Base-by-base conservation (phyloP, 805 yeast species). In the Yarrowia sp. region DNA sequence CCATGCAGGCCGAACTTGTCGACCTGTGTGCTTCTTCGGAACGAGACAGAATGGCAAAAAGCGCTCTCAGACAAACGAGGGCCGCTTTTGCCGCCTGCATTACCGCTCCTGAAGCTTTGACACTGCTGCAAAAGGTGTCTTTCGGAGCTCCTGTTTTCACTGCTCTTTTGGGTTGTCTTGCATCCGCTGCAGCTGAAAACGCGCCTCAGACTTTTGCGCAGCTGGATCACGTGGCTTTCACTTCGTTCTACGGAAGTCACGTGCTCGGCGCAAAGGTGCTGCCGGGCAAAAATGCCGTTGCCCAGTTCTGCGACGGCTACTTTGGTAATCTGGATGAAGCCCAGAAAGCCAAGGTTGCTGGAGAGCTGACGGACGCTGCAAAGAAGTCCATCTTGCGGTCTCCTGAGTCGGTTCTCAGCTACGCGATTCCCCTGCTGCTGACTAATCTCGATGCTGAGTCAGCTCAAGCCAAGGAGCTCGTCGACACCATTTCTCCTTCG, bases 331-430 rank as follows among this genome's bases (percentile, higher is more conserved):
- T 55, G 38, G 15, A 45, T 2, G 13, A 15, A 2, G 61, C 28
- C 9, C 41, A 55, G 8, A 55, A 55, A 47, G 0, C 47, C 8
- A 8, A 8, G 10, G 28, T 38, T 8, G 61, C 47, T 7, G 1
- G 28, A 2, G 31, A 5, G 8, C 8, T 58, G 3, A 6, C 15
- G 11, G 64, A 58, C 32, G 6, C 64, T 18, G 11, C 43, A n/a
- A 58, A 58, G 15, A 58, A 58, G 35, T 17, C 64, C n/a, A 58
- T 58, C 18, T 15, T 58, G 18, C 11, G 64, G 13, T 32, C 64
- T 0, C 64, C 64, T 9, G 64, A 58, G 35, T 43, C 64, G 1
- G 64, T 58, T 1, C 43, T 58, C 11, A 14, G 17, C 10, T 43
- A 43, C 36, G 51, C 51, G 4, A n/a, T 58, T 6, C 64, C 64